These are phyloP conservation scores for Dactylellina cionopaga DNA, from an alignment of 2,329 filamentous ascomycete species.

Conservation along the genomic window DNA sequence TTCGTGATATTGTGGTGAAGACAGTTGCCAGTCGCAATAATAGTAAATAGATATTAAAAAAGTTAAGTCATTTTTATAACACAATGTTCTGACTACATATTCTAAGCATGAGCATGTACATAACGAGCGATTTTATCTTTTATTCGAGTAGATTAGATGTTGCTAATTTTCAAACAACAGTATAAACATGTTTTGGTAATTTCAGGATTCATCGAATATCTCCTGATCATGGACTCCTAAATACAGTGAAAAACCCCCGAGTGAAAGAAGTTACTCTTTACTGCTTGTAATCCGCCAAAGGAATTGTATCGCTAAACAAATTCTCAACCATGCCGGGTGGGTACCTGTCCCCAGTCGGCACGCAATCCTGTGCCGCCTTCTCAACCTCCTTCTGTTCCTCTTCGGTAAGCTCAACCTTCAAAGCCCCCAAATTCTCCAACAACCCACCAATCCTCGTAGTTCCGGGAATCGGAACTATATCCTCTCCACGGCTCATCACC, in stretches of 20 bases:
- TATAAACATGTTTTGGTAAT: neutral
- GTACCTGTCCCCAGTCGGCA: conserved; percentile 41
- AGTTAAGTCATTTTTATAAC: conserved; percentile 13
- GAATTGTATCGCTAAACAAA: conserved; percentile 44
- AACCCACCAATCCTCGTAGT: conserved; percentile 65
- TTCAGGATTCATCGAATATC: too few species aligned
- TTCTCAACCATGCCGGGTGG: conserved; percentile 19
- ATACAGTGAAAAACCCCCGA: too few species aligned
- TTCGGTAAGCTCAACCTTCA: conserved; percentile 27
- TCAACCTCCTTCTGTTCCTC: conserved; percentile 52
- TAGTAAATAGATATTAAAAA: conserved; percentile 28
- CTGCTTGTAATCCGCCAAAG: conserved; percentile 37
- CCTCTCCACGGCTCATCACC: conserved; percentile 70
- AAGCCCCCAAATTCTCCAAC: conserved; percentile 56
- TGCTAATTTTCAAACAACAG: too few species aligned
- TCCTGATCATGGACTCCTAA: too few species aligned
- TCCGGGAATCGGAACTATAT: conserved; percentile 70
- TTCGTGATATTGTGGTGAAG: conserved; percentile 61
- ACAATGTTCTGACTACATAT: too few species aligned
- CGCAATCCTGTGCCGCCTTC: conserved; percentile 36
- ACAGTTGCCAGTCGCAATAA: conserved; percentile 19
- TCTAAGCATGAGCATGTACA: neutral
- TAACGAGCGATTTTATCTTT: neutral
- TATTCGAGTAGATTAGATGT: neutral
- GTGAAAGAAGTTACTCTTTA: neutral